phyloP scores from a whole-genome alignment of 139 green algal genomes.

The Chlamydomonas sp. region DNA sequence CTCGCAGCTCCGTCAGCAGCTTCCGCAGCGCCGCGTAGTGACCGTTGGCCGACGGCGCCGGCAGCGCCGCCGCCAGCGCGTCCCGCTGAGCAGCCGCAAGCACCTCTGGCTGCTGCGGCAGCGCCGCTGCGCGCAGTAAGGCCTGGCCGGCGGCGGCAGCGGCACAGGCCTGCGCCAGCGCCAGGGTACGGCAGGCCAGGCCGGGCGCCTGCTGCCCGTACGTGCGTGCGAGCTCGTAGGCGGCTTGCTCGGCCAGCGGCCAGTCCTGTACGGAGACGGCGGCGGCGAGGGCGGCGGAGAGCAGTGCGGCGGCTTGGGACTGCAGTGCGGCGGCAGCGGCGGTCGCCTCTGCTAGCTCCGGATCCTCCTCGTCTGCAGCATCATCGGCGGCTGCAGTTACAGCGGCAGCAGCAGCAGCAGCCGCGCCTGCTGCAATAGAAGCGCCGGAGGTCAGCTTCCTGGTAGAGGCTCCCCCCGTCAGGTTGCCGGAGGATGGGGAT shows the following conservation, averaged over 20 bases:
- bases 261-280: constrained; percentile 27
- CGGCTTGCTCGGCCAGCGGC: constrained; percentile 22
- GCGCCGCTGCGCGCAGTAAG: constrained; percentile 33
- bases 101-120: constrained; percentile 45
- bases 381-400: not conserved
- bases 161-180: constrained; percentile 36
- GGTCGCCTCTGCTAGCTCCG: not conserved
- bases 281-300: constrained; percentile 4
- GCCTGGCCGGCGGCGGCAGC: not conserved
- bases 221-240: constrained; percentile 33
- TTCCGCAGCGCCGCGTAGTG: constrained; percentile 41
- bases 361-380: not conserved
- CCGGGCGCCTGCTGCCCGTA: constrained; percentile 26
- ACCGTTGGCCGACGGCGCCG: not conserved
- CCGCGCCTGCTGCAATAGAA: too few relatives aligned
- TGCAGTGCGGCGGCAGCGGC: constrained; percentile 10
- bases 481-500: not conserved
- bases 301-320: constrained; percentile 25
- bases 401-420: not conserved
- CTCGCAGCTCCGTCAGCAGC: not conserved
- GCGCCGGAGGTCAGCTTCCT: too few relatives aligned
- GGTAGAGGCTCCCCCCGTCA: too few relatives aligned
- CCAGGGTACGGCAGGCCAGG: constrained; percentile 21
- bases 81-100: constrained; percentile 30
- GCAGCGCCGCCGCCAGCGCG: constrained; percentile 23